A percentile compares a stretch with the other conserved stretches of the same genome.
These are phyloP conservation scores for Candida ovalis DNA, from an alignment of 805 yeast genomes.

Conservation along the genomic window DNA sequence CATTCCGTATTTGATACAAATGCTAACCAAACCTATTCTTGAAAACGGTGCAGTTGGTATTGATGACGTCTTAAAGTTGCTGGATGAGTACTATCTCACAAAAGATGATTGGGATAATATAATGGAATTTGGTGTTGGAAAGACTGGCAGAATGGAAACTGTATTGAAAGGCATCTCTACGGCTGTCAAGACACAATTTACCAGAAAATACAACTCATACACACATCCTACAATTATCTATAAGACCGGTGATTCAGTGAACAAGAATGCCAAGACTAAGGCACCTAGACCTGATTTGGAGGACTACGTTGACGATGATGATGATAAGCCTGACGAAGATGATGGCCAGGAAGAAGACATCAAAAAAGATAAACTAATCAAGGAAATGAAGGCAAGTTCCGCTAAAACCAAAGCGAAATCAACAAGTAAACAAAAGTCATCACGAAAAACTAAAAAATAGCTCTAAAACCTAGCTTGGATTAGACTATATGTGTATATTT, in stretches of 20 bases:
- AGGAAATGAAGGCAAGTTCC: conserved; percentile 35
- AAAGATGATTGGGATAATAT: conserved; percentile 90
- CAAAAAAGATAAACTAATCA: conserved; percentile 62
- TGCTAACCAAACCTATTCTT: conserved; percentile 56
- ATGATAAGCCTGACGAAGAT: conserved; percentile 39
- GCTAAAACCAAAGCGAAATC: conserved; percentile 2
- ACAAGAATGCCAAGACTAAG: conserved; percentile 29
- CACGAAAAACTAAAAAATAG: background rate
- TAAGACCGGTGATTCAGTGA: conserved; percentile 62
- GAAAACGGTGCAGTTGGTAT: conserved; percentile 60
- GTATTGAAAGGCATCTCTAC: conserved; percentile 64
- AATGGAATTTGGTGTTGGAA: conserved; percentile 79
- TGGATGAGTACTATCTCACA: conserved; percentile 85
- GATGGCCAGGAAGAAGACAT: conserved; percentile 39
- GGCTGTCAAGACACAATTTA: conserved; percentile 78
- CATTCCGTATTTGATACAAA: conserved; percentile 58
- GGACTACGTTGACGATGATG: conserved; percentile 63
- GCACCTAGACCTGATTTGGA: conserved; percentile 56
- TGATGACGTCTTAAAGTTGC: conserved; percentile 54
- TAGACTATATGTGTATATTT: no score
- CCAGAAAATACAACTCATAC: conserved; percentile 72
- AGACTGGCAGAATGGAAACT: conserved; percentile 36
- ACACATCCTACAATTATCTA: conserved; percentile 85
- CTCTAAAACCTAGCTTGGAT: no score
- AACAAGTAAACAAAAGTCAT: conserved; percentile 8